Evolutionary conservation across 176 grass and related monocot genomes (phyloP), one percentile per base, ranked within the genome.

Genomic region (Triticum turgidum): DNA sequence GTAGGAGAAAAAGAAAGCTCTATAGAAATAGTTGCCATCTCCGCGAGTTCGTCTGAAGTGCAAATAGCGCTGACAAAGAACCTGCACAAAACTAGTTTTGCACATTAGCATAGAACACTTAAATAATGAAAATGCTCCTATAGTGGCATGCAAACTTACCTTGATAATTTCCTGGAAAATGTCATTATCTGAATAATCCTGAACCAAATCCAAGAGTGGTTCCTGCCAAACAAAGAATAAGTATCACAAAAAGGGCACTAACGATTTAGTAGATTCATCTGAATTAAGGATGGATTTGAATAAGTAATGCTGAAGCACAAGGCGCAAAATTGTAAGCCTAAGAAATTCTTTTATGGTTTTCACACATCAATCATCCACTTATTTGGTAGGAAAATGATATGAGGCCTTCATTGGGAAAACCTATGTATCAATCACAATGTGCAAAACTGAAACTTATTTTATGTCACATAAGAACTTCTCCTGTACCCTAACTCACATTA

Each of bases 1-100:
- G 49, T 86, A 86, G 22, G 76, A 79, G 76, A 86, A 79, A 10
- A 86, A 20, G 7, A 86, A 86, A 54, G 64, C 76, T 49, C 84
- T 67, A 34, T 86, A 86, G 18, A 86, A 86, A 80, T 35, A 71
- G 66, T 6, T 86, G 15, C 84, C 33, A 79, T 79, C 84, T 30
- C 8, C 20, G 6, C 65, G 13, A 30, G 65, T 45, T 80, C 24
- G n/a, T 86, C 84, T 86, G n/a, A 86, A 20, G 62, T 18, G 54
- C 69, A 4, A 10, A 70, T 70, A 86, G 1, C 20, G 34, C 34
- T 86, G 14, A 80, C 65, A 58, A 38, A 86, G 65, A 20, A 80
- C 17, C 84, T 86, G 17, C 13, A 33, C 34, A 71, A 79, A 15
- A 70, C 29, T 6, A 38, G 49, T 6, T 52, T 52, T 52, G 49